Base-by-base conservation (phyloP, 1,284 basidiomycete species). In the Pseudozyma pruni region DNA sequence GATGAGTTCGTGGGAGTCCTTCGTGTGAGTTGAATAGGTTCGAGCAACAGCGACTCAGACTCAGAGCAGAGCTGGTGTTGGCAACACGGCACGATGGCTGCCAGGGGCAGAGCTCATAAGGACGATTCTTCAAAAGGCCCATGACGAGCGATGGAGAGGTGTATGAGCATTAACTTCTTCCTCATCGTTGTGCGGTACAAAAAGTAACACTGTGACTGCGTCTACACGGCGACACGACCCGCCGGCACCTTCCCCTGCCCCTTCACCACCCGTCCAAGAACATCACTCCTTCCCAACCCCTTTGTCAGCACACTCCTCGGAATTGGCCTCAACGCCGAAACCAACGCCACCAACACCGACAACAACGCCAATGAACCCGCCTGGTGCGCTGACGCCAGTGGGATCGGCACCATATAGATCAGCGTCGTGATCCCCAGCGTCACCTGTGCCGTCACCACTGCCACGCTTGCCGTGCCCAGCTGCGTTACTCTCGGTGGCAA, bases 341-440 rank as follows among this genome's bases (percentile, higher is more conserved):
- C 14, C 45, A 67, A 22, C 5, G 32, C 69, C 13, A 63, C 22
- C 4, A 72, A 45, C 8, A 67, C 54, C 0, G 43, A 49, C n/a
- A 99, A 84, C 14, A 98, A 85, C 39, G 91, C 87, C 7, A 98
- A 89, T 74, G 92, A 93, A 9, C 95, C 95, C 0, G 93, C 94
- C 83, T 99, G 96, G 83, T 99, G 96, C 34, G 90, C 87, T 9
- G 94, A 91, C 1, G 96, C 96, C 2, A 98, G 85, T 1, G 92
- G 91, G 4, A 94, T 88, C 0, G 96, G 96, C 0, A 99, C 96
- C 63, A 98, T 87, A 83, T 96, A 96, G 27, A 98, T 83, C 16
- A 99, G 85, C 0, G 96, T 98, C 13, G 90, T 89, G 63, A 98
- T 93, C 2, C 96, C 96, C 19, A 99, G 86, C 0, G 89, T 84